These are phyloP conservation scores for Ceratocystis cubensis DNA, from an alignment of 2,329 filamentous ascomycete genomes.

Conservation along the genomic window DNA sequence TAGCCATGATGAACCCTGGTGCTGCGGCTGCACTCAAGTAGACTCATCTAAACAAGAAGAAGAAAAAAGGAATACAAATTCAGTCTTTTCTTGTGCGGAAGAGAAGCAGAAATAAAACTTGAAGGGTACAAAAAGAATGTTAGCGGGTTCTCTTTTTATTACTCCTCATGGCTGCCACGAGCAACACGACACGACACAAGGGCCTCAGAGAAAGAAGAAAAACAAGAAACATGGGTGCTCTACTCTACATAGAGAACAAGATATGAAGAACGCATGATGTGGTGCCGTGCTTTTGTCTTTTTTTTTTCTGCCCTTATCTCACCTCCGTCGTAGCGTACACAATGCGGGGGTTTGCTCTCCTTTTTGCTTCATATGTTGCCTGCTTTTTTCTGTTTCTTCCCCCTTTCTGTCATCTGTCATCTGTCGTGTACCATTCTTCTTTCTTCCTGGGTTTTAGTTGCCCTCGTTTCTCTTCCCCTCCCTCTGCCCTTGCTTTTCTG, in stretches of 20 bases:
- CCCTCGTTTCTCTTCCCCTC: background rate
- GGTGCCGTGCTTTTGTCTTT: slow-evolving; percentile 2
- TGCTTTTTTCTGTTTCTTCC: background rate
- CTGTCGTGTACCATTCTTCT: background rate
- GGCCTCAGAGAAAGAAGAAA: background rate
- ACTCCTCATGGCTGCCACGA: background rate
- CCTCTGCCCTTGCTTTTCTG: background rate
- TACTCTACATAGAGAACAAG: slow-evolving; percentile 5
- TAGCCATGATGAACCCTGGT: slow-evolving; percentile 28
- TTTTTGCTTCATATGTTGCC: background rate
- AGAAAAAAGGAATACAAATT: background rate
- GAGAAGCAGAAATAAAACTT: background rate
- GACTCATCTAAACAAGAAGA: background rate
- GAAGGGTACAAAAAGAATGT: background rate
- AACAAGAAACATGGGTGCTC: background rate
- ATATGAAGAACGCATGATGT: slow-evolving; percentile 1
- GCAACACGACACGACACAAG: background rate
- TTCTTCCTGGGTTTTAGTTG: background rate
- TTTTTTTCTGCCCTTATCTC: background rate
- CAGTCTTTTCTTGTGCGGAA: background rate
- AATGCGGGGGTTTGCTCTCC: background rate
- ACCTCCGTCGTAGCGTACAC: background rate
- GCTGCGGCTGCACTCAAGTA: slow-evolving; percentile 12
- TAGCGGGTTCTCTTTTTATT: background rate
- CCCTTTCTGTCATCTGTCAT: background rate